These are phyloP conservation scores for Plectosphaerella plurivora DNA, from an alignment of 2,329 filamentous ascomycete genomes.

Conservation along the genomic window DNA sequence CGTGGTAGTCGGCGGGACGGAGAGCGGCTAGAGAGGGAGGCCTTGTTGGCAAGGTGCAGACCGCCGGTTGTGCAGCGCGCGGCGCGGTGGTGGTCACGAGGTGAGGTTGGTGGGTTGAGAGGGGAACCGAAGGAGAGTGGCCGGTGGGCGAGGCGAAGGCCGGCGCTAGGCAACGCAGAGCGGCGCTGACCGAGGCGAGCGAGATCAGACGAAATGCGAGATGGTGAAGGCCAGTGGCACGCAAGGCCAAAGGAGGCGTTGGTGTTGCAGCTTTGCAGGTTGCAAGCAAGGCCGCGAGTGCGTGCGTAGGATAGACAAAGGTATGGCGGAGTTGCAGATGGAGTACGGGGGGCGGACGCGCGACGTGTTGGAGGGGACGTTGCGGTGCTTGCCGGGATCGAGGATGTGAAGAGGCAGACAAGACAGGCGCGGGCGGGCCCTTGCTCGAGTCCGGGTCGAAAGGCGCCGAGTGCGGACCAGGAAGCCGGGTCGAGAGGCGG, in stretches of 20 bases:
- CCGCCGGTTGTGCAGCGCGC: not conserved
- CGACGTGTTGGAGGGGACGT: not conserved
- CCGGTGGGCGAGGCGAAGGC: not conserved
- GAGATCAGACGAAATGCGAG: not conserved
- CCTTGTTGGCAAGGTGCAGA: not conserved
- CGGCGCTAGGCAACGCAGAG: not conserved
- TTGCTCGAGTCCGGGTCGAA: not conserved
- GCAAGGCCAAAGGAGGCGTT: not conserved
- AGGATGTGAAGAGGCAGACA: not conserved
- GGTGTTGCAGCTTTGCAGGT: not conserved
- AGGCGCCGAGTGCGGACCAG: not conserved
- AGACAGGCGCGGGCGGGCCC: not conserved
- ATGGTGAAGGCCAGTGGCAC: not conserved
- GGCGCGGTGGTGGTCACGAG: not conserved
- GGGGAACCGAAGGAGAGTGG: not conserved
- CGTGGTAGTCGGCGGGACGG: not conserved
- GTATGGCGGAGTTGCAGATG: no score
- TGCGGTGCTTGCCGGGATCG: not conserved
- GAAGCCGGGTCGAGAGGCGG: not conserved
- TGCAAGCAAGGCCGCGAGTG: no score
- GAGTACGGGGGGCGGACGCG: not conserved
- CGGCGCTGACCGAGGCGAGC: not conserved
- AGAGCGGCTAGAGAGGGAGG: not conserved
- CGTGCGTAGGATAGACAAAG: no score
- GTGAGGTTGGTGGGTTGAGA: no score